Base-by-base conservation (phyloP, 176 grass and related monocot genomes). In the Avena eriantha region DNA sequence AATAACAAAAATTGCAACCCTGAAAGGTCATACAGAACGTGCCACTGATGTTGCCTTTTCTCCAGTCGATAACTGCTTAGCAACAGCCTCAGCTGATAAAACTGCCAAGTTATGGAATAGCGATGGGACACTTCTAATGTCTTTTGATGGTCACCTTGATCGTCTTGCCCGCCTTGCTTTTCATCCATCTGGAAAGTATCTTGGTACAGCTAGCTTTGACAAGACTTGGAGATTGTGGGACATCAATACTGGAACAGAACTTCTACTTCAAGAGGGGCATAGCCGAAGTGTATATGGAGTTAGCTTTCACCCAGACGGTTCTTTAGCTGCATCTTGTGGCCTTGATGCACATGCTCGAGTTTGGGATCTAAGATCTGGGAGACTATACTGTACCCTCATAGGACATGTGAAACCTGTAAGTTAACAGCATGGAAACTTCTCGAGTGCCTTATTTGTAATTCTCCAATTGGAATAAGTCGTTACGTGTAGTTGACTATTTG, bases 161-260 rank as follows among this genome's bases (percentile, higher is more conserved):
- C 93, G 96, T 69, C 96, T 98, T 76, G 93, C 80, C 35, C 92
- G 96, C 26, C 45, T 98, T 88, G 90, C 92, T 82, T 98, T 98
- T 79, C 96, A 98, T 91, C 96, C 96, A 75, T 98, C 96, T 68
- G 96, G 96, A 66, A 94, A 89, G 69, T 98, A 98, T 81, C 83
- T 98, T 39, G 96, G 90, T 77, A 98, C 96, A 80, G 90, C 96
- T 91, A 96, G 96, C 80, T 98, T 93, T 82, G 96, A 98, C 87
- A 98, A 96, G 85, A 98, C 96, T 18, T 98, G 96, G 96, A 90
- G 96, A 89, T 79, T 96, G 67, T 98, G 96, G 96, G 96, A 98
- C 53, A 49, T 96, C 41, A 84, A 77, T 82, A 94, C 96, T 41
- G 92, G 96, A 59, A 91, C 85, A 58, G 96, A 98, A 64, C 77